Evolutionary conservation across 495 filamentous ascomycete species (phyloP), one percentile per base, ranked within the genome.

Genomic region (Podospora comata): DNA sequence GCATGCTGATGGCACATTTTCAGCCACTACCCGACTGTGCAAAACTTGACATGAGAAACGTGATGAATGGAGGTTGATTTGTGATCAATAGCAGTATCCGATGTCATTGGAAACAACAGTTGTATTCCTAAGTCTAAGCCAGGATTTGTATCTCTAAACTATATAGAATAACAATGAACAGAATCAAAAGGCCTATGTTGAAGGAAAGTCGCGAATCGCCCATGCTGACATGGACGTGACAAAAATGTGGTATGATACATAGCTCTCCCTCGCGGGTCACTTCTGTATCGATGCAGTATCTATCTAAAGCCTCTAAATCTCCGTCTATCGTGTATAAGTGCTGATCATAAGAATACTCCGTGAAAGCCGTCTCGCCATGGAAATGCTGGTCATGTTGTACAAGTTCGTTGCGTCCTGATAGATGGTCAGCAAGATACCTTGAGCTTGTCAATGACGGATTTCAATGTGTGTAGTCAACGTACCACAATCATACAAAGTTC

Each of bases 171-270:
- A 20, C 23, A 20, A 19, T 58, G 13, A 26, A 26, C 18, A 19
- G 6, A n/a, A 13, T 2, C 20, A 58, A 11, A 58, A 58, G 23
- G 23, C 23, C 2, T 4, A 58, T 58, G 55, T 11, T 48, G 20
- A 58, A 58, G 20, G 55, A 58, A 58, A 58, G 23, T 58, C 55
- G 18, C 20, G 55, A 58, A 20, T 58, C n/a, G 11, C 55, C n/a
- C 6, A 26, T 9, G 7, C 7, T 58, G 5, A 57, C 16, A 57
- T 57, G 55, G 19, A 13, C 15, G 54, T 56, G 19, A 5, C 15
- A 20, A 15, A 15, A 56, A 58, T 19, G n/a, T 26, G 23, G 23
- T 20, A 23, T 58, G 55, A 26, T 26, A 58, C n/a, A 58, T 11
- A 58, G n/a, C 20, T 58, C 7, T 26, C 23, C 55, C 55, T 19